These are phyloP conservation scores for Climacium dendroides DNA, from an alignment of 225 moss, liverwort and hornwort species.

Conservation along the genomic window DNA sequence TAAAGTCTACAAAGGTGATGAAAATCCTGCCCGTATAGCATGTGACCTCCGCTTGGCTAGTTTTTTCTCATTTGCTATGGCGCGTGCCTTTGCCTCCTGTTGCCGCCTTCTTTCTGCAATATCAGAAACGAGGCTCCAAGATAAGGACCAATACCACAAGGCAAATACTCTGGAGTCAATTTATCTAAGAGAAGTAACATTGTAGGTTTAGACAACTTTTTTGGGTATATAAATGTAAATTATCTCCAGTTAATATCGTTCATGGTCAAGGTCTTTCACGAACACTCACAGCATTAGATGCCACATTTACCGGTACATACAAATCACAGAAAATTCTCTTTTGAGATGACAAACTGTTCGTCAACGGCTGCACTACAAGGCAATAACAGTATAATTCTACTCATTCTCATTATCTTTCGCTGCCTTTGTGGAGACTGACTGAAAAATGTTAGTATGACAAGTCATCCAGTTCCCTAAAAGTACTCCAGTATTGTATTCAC, in stretches of 20 bases:
- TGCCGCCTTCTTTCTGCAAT: slow-evolving; percentile 25
- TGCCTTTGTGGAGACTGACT: neutral
- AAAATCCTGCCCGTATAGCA: slow-evolving; percentile 10
- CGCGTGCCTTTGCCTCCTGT: slow-evolving; percentile 22
- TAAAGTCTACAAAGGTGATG: slow-evolving; percentile 9
- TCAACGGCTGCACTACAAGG: neutral
- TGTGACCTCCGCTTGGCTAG: slow-evolving; percentile 22
- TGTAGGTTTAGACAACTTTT: neutral
- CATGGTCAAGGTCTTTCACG: neutral
- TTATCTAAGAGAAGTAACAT: neutral
- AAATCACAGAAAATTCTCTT: neutral
- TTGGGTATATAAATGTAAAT: neutral
- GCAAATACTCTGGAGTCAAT: neutral
- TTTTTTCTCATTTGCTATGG: slow-evolving; percentile 21
- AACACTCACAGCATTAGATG: neutral
- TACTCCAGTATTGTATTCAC: neutral
- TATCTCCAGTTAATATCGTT: neutral
- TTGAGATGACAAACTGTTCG: neutral
- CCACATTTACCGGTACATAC: neutral
- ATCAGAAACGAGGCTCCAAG: neutral
- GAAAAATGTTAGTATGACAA: neutral
- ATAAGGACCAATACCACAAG: neutral
- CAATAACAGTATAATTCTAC: neutral
- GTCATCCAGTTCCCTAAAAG: neutral
- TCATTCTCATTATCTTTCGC: neutral